These are phyloP conservation scores for Candida morakotiae DNA, from an alignment of 805 yeast species.

Conservation along the genomic window DNA sequence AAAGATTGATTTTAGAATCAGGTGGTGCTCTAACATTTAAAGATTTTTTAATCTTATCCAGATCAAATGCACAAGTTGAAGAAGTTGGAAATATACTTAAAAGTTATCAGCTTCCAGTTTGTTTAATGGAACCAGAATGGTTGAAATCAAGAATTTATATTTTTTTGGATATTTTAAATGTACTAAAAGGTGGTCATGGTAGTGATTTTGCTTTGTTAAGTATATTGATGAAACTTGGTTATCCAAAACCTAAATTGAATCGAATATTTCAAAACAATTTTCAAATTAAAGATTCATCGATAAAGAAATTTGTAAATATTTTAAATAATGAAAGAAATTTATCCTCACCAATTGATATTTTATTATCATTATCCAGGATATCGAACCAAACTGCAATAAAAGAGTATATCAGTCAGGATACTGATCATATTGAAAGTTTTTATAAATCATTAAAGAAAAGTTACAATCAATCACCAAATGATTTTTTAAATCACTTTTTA, in stretches of 20 bases:
- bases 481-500: conserved; percentile 38
- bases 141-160: conserved; percentile 38
- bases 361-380: conserved; percentile 28
- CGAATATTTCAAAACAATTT: neutral
- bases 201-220: conserved; percentile 30
- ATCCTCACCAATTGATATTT: conserved; percentile 20
- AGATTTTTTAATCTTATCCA: conserved; percentile 52
- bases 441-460: conserved; percentile 16
- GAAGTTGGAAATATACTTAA: conserved; percentile 31
- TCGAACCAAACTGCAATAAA: conserved; percentile 29
- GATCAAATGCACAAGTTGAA: conserved; percentile 49
- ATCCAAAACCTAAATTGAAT: neutral
- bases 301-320: conserved; percentile 10
- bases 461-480: conserved; percentile 13
- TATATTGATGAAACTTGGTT: conserved; percentile 20
- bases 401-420: conserved; percentile 17
- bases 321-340: conserved; percentile 15
- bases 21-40: conserved; percentile 38
- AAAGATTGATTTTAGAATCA: conserved; percentile 36
- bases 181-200: conserved; percentile 31
- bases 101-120: conserved; percentile 37
- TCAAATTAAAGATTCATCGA: neutral
- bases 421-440: conserved; percentile 16
- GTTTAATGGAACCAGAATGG: conserved; percentile 52
- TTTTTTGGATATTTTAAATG: conserved; percentile 46